Evolutionary conservation across 202 grass and related monocot species (phyloP).

Genomic region (Schoenoplectus triqueter): DNA sequence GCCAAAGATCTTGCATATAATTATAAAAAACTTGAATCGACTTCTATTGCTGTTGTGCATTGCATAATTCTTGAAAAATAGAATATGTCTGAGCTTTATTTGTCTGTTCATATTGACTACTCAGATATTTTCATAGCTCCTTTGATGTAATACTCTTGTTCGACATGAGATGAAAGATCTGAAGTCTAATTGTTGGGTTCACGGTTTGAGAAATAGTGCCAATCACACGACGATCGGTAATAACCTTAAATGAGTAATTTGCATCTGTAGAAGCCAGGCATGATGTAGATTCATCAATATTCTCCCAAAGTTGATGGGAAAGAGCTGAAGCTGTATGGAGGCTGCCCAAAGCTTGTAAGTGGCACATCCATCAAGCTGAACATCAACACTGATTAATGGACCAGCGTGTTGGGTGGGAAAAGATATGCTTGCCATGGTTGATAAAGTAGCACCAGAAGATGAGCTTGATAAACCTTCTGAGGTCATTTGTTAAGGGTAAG

Average conservation of each 20-base stretch:
- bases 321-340: background rate
- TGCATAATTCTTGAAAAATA: background rate
- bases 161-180: background rate
- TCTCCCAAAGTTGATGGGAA: background rate
- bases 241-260: background rate
- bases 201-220: background rate
- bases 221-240: background rate
- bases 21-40: background rate
- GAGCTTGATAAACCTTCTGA: background rate
- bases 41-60: background rate
- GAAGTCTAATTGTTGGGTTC: background rate
- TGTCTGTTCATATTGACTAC: background rate
- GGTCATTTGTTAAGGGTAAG: background rate
- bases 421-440: background rate
- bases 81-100: background rate
- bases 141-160: background rate
- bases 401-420: background rate
- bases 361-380: background rate
- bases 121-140: background rate
- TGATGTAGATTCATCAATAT: background rate
- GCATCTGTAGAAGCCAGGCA: background rate
- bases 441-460: background rate
- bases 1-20: background rate
- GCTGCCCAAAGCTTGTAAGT: constrained; percentile 15
- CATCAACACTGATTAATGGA: background rate